A percentile compares a stretch with the other conserved stretches of the same genome.
Evolutionary conservation across 2,329 filamentous ascomycete species (phyloP).

Genomic region (Cordyceps sp.): DNA sequence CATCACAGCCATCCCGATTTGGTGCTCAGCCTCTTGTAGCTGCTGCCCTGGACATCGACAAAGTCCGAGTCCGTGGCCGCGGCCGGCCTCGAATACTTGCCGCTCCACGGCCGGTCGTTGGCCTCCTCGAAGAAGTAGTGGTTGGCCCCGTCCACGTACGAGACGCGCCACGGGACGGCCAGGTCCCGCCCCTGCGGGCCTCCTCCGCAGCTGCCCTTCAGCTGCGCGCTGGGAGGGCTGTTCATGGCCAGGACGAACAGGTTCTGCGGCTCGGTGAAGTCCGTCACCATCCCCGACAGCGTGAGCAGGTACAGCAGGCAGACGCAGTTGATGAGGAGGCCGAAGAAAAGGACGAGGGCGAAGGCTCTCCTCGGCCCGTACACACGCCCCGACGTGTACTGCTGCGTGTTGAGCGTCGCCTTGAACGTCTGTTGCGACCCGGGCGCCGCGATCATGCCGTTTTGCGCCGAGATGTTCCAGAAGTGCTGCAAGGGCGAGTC

Average conservation of each 20-base stretch:
- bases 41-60: conserved; percentile 4
- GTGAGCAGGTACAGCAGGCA: conserved; percentile 45
- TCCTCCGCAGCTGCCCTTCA: conserved; percentile 21
- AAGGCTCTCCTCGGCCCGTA: conserved; percentile 47
- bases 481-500: conserved; percentile 43
- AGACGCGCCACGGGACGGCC: conserved; percentile 24
- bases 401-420: conserved; percentile 43
- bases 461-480: conserved; percentile 26
- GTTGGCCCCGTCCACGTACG: conserved; percentile 18
- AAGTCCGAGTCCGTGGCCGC: conserved; percentile 11
- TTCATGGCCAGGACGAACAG: conserved; percentile 59
- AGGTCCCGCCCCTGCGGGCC: conserved; percentile 19
- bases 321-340: conserved; percentile 50
- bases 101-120: conserved; percentile 9
- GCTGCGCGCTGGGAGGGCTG: conserved; percentile 19
- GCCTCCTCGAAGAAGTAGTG: conserved; percentile 27
- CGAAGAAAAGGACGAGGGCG: conserved; percentile 45
- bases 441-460: conserved; percentile 21
- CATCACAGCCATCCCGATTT: too few species aligned
- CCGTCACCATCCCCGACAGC: conserved; percentile 49
- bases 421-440: conserved; percentile 41
- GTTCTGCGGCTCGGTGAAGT: conserved; percentile 65
- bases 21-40: conserved; percentile 12
- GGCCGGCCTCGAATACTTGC: conserved; percentile 16
- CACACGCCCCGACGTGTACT: conserved; percentile 53